phyloP scores from a whole-genome alignment of 306 rosid species.

The Cicer chorassanicum region DNA sequence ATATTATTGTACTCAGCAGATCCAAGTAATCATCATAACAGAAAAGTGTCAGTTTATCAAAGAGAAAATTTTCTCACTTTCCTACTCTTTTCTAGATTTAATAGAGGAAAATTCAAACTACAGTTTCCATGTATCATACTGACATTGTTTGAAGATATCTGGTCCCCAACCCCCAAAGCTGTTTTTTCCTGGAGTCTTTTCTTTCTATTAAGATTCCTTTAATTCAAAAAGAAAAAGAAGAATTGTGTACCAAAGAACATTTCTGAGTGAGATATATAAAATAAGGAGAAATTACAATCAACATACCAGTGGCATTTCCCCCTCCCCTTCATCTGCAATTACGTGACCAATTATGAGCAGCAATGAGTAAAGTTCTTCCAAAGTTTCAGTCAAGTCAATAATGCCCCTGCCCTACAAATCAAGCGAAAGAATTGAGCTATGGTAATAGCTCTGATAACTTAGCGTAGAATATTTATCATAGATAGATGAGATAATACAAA shows the following conservation, averaged over 20 bases:
- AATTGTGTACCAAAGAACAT: slow-evolving; percentile 18
- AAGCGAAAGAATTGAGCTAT: slow-evolving; percentile 48
- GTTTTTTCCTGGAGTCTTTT: background rate
- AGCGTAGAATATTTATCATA: slow-evolving; percentile 5
- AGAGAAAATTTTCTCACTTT: background rate
- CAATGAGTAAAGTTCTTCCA: slow-evolving; percentile 94
- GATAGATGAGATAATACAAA: slow-evolving; percentile 3
- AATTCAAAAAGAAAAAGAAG: background rate
- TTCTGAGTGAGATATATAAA: slow-evolving; percentile 31
- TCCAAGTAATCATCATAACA: background rate
- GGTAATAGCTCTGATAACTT: slow-evolving; percentile 31
- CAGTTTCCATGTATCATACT: slow-evolving; percentile 2
- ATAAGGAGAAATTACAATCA: slow-evolving; percentile 41
- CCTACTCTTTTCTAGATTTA: background rate
- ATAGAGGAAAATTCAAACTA: too few relatives aligned
- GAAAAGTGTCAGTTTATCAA: slow-evolving; percentile 4
- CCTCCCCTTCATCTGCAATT: slow-evolving; percentile 95
- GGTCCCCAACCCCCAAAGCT: background rate
- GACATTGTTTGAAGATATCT: background rate
- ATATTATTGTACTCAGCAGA: background rate
- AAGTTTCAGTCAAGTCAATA: slow-evolving; percentile 75
- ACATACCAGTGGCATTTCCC: slow-evolving; percentile 89
- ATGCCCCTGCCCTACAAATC: slow-evolving; percentile 80
- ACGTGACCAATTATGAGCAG: slow-evolving; percentile 87
- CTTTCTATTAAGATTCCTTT: slow-evolving; percentile 1